phyloP scores from a whole-genome alignment of 2,329 filamentous ascomycete genomes.

The Nemania diffusa region DNA sequence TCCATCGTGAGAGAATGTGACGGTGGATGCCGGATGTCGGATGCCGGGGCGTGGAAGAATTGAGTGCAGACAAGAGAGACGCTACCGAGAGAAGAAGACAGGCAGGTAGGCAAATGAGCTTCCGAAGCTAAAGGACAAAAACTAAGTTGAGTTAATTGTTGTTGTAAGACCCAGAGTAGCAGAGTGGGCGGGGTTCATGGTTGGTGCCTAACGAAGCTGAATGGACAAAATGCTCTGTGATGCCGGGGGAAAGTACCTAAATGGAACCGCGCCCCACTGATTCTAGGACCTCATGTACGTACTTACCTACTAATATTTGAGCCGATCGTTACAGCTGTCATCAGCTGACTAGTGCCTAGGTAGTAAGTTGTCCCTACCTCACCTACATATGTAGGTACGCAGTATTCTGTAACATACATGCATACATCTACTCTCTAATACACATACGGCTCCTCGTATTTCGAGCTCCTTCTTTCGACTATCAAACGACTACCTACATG shows the following conservation, averaged over 20 bases:
- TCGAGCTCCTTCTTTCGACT: no score
- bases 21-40: conserved; percentile 10
- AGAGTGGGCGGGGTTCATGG: not conserved
- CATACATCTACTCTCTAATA: no score
- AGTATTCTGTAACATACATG: no score
- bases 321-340: not conserved
- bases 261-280: not conserved
- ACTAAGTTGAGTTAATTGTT: not conserved
- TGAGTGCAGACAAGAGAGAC: not conserved
- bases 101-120: not conserved
- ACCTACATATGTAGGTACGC: no score
- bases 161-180: not conserved
- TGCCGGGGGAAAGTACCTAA: not conserved
- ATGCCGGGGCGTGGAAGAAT: not conserved
- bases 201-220: not conserved
- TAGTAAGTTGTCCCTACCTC: not conserved
- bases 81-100: not conserved
- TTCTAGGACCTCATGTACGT: not conserved
- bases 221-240: not conserved
- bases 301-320: not conserved
- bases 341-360: not conserved
- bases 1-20: conserved; percentile 65
- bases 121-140: not conserved
- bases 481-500: not conserved
- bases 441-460: no score